phyloP scores from a whole-genome alignment of 2,329 filamentous ascomycete species.

The Verticillium dahliae region DNA sequence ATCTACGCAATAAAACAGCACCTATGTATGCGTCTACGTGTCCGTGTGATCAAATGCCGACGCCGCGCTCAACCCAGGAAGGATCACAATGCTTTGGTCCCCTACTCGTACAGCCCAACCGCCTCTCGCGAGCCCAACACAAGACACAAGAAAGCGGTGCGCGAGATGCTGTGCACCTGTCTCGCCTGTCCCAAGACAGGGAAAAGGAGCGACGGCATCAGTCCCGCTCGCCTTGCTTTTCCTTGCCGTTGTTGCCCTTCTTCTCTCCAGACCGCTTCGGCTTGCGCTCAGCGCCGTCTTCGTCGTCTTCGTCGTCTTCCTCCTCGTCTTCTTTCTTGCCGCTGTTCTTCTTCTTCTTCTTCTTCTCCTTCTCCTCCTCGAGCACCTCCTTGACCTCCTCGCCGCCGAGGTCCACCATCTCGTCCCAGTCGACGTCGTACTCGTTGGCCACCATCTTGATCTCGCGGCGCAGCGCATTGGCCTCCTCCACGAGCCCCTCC shows the following conservation, averaged over 20 bases:
- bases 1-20: too few species aligned
- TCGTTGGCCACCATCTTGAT: conserved; percentile 76
- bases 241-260: not conserved
- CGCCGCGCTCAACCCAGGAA: too few species aligned
- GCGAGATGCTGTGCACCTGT: not conserved
- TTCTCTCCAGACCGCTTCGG: conserved; percentile 10
- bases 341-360: conserved; percentile 24
- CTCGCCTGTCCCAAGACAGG: not conserved
- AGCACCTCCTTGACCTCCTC: conserved; percentile 55
- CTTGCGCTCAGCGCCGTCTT: conserved; percentile 19
- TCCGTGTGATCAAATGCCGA: too few species aligned
- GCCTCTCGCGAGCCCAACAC: too few species aligned
- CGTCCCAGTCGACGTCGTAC: conserved; percentile 88
- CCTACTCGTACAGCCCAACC: too few species aligned
- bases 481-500: conserved; percentile 74
- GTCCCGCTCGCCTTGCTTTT: not conserved
- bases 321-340: conserved; percentile 32
- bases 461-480: conserved; percentile 69
- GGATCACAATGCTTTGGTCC: too few species aligned
- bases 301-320: conserved; percentile 23
- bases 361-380: conserved; percentile 42
- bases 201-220: not conserved
- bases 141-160: not conserved
- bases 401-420: conserved; percentile 64
- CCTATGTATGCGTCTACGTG: too few species aligned